These are phyloP conservation scores for Solanum chacoense DNA, from an alignment of 305 asterid genomes.

Conservation along the genomic window DNA sequence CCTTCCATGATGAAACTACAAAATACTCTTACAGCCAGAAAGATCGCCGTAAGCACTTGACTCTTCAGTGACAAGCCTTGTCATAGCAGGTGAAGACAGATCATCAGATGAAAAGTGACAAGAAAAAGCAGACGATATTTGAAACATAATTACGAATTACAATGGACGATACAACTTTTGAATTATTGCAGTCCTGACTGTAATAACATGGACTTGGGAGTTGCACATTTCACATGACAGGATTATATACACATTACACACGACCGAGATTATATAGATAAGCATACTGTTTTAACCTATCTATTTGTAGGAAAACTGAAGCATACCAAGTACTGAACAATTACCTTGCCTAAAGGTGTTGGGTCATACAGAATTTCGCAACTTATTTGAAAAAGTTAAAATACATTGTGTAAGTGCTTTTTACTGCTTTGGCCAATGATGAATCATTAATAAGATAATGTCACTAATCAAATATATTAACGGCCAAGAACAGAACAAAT, in stretches of 20 bases:
- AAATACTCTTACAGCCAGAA: slow-evolving; percentile 49
- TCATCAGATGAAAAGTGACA: background rate
- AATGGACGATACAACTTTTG: background rate
- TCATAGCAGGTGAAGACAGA: background rate
- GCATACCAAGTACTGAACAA: background rate
- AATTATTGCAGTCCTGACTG: background rate
- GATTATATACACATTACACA: background rate
- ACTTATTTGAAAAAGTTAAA: background rate
- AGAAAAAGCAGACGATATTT: background rate
- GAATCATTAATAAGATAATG: background rate
- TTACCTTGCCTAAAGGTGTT: background rate
- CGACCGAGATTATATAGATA: background rate
- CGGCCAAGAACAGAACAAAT: background rate
- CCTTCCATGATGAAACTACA: slow-evolving; percentile 67
- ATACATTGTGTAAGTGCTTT: background rate
- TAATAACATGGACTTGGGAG: background rate
- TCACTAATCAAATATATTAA: background rate
- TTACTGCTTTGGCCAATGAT: background rate
- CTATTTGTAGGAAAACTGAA: background rate
- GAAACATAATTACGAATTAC: background rate
- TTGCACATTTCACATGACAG: background rate
- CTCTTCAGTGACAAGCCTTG: slow-evolving; percentile 72
- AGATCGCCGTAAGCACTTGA: slow-evolving; percentile 71
- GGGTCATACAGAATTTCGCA: background rate
- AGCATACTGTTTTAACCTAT: background rate